A percentile compares a stretch with the other conserved stretches of the same genome.
Evolutionary conservation across 1,284 basidiomycete species (phyloP).

Genomic region (Caloboletus firmus): DNA sequence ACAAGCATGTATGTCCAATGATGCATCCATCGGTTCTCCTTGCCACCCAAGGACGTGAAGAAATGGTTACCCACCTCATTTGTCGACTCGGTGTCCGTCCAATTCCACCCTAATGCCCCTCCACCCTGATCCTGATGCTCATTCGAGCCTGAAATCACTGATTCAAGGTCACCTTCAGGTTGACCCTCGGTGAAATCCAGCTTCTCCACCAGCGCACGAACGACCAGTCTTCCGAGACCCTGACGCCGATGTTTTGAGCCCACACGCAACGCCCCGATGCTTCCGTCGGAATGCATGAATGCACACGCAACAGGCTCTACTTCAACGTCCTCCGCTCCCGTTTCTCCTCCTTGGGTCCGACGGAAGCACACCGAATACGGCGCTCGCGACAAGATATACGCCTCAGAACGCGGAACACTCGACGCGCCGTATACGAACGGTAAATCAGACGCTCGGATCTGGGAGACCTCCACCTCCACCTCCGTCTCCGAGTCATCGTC

Average conservation of each 20-base stretch:
- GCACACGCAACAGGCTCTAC: conserved; percentile 13
- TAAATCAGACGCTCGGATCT: conserved; percentile 16
- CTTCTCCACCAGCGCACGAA: conserved; percentile 15
- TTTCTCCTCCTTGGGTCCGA: background rate
- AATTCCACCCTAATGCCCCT: conserved; percentile 27
- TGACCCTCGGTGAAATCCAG: conserved; percentile 8
- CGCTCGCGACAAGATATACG: conserved; percentile 21
- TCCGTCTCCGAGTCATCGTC: background rate
- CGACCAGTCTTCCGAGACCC: conserved; percentile 18
- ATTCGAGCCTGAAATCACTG: background rate
- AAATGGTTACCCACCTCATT: conserved; percentile 15
- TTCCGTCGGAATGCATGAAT: conserved; percentile 26
- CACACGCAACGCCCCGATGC: conserved; percentile 20
- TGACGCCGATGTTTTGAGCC: conserved; percentile 7
- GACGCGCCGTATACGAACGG: conserved; percentile 12
- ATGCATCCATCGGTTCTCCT: conserved; percentile 5
- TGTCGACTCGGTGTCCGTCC: conserved; percentile 14
- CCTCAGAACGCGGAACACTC: conserved; percentile 13
- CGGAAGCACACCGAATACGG: conserved; percentile 25
- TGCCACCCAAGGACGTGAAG: conserved; percentile 15
- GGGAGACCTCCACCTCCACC: conserved; percentile 1
- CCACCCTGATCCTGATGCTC: conserved; percentile 15
- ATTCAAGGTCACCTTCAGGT: too few relatives aligned
- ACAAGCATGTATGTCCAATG: conserved; percentile 17
- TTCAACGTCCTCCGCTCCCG: background rate